Evolutionary conservation across 169 alveolate genomes (phyloP).

Genomic region (Eimeria necatrix): DNA sequence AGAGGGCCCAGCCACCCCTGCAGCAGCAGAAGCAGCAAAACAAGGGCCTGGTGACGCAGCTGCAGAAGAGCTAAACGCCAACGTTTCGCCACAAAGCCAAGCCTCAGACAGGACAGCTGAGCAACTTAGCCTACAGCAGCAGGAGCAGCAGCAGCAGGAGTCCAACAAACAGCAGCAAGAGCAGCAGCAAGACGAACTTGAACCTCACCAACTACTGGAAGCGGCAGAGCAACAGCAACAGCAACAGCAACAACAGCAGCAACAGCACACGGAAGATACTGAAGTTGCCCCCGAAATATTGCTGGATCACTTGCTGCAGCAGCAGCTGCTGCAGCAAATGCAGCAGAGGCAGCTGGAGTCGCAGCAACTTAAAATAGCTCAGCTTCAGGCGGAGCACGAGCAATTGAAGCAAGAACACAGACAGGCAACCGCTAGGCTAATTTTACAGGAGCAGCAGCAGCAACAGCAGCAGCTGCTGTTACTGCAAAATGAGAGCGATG

Average conservation of each 20-base stretch:
- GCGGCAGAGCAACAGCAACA: background rate
- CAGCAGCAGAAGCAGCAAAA: background rate
- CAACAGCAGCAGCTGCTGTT: slow-evolving; percentile 45
- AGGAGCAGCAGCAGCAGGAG: slow-evolving; percentile 16
- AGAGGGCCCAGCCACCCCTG: background rate
- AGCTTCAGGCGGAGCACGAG: slow-evolving; percentile 45
- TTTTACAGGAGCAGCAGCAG: slow-evolving; percentile 44
- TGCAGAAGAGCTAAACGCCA: background rate
- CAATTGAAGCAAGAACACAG: slow-evolving; percentile 29
- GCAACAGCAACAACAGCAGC: slow-evolving; percentile 13
- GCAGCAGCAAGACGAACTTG: background rate
- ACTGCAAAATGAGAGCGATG: no score
- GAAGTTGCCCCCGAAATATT: background rate
- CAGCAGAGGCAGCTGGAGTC: slow-evolving; percentile 60
- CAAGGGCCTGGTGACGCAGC: background rate
- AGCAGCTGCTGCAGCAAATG: slow-evolving; percentile 26
- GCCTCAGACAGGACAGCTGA: background rate
- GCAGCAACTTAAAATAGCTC: slow-evolving; percentile 37
- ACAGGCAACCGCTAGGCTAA: slow-evolving; percentile 5
- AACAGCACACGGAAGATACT: background rate
- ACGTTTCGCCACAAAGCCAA: background rate
- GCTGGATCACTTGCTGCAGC: slow-evolving; percentile 42
- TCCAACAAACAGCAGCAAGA: background rate
- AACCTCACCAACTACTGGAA: background rate
- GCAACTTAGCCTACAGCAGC: background rate